Base-by-base conservation (phyloP, 2,329 filamentous ascomycete genomes). In the Clonostachys byssicola region DNA sequence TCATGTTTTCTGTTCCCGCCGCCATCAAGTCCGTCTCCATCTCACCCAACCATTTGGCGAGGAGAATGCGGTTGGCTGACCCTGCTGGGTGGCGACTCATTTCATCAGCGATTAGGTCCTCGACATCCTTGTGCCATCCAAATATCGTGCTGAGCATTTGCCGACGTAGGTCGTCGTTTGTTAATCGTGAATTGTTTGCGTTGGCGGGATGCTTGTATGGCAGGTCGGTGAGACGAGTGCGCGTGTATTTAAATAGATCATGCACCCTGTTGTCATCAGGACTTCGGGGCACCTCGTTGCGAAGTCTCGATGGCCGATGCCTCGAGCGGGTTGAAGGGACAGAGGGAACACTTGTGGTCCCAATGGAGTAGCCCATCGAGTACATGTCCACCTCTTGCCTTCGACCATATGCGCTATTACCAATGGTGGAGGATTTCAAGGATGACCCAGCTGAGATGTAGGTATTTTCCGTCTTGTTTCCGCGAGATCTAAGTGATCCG, bases 71-170 rank as follows among this genome's bases (percentile, higher is more conserved):
- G 52, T 83, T 87, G 3, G 89, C 80, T 6, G 90, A 92, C 7
- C 88, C 86, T 4, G 77, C 66, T 2, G 82, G 75, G 60, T 96
- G 89, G 17, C 86, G 80, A 51, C 75, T 78, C 71, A 95, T 75
- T 64, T 99, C 94, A 62, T 97, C 92, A 10, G 84, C 80, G 46
- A 99, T 82, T 43, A 99, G 69, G 41, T 85, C 85, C 42, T 90
- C 80, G 39, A 92, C 84, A 56, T 95, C 89, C 47, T 85, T 85
- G 45, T 92, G 85, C 92, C 94, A 99, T 4, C 94, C 94, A 64
- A 99, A 99, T 3, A 99, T 91, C 6, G 92, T 87, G 55, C 80
- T 89, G 5, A 99, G 77, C 92, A 99, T 96, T 64, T 96, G 92
- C 42, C 79, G 80, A 43, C 92, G 84, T 41, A 96, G 77, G 54